These are phyloP conservation scores for Solanum habrochaites DNA, from an alignment of 257 asterid genomes.

Conservation along the genomic window DNA sequence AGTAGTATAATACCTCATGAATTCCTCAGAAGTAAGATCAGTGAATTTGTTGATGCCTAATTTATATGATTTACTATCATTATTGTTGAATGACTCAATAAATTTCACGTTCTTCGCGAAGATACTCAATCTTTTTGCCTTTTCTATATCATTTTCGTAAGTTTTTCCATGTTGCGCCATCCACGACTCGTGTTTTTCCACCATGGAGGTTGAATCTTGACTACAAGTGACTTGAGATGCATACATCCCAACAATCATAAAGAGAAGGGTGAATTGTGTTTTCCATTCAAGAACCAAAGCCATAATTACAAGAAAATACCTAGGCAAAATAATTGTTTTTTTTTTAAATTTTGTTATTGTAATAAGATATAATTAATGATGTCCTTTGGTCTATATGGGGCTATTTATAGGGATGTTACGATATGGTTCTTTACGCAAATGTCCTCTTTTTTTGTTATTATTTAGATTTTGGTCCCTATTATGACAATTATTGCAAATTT, in stretches of 20 bases:
- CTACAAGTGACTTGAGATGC: not conserved
- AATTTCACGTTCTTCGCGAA: not conserved
- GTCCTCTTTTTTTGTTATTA: not conserved
- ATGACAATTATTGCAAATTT: not conserved
- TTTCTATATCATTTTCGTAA: not conserved
- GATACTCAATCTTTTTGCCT: not conserved
- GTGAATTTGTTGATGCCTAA: not conserved
- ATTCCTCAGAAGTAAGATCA: constrained; percentile 1
- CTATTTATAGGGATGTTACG: not conserved
- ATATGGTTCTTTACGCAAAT: not conserved
- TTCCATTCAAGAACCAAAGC: not conserved
- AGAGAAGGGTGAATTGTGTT: not conserved
- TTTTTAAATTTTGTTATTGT: not conserved
- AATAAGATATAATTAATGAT: not conserved
- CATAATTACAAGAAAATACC: not conserved
- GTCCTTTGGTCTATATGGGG: not conserved
- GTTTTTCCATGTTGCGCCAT: not conserved
- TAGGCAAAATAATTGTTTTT: not conserved
- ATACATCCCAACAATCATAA: not conserved
- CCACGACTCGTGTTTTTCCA: constrained; percentile 2
- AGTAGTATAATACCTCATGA: not conserved
- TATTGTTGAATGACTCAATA: not conserved
- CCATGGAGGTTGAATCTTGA: not conserved
- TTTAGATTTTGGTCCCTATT: not conserved
- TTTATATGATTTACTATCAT: not conserved